Evolutionary conservation across 495 filamentous ascomycete genomes (phyloP).

Genomic region (Aspergillus ostianus): DNA sequence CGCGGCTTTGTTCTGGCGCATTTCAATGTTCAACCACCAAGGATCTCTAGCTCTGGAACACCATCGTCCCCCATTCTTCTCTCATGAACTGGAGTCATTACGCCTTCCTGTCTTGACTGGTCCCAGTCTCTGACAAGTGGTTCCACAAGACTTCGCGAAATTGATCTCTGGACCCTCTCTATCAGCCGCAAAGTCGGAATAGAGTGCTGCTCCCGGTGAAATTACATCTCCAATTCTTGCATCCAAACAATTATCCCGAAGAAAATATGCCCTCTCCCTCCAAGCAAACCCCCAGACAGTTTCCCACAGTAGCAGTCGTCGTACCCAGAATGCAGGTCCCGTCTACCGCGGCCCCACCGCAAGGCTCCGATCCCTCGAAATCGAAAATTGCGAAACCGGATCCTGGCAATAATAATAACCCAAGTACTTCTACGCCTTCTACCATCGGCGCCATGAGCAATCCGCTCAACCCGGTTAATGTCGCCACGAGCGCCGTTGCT

Average conservation of each 20-base stretch:
- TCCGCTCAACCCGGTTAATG: neutral
- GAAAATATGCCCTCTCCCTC: conserved; percentile 7
- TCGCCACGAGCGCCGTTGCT: neutral
- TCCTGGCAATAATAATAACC: neutral
- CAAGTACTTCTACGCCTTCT: neutral
- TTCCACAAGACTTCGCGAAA: neutral
- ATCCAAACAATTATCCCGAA: neutral
- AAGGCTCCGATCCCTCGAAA: conserved; percentile 3
- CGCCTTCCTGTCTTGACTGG: neutral
- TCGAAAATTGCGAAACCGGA: neutral
- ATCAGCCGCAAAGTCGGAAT: neutral
- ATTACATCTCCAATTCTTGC: neutral
- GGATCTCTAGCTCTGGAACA: neutral
- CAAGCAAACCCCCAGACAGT: conserved; percentile 3
- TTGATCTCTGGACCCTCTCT: neutral
- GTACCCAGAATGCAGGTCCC: conserved; percentile 18
- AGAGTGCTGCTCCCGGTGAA: neutral
- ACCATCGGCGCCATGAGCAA: neutral
- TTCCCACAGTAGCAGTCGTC: conserved; percentile 15
- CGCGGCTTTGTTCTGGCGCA: neutral
- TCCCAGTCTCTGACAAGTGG: neutral
- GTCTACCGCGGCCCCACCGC: conserved; percentile 1
- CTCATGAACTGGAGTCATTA: neutral
- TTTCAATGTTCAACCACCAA: neutral
- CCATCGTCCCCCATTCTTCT: neutral